These are phyloP conservation scores for Rickenella mellea DNA, from an alignment of 768 basidiomycete species.

Conservation along the genomic window DNA sequence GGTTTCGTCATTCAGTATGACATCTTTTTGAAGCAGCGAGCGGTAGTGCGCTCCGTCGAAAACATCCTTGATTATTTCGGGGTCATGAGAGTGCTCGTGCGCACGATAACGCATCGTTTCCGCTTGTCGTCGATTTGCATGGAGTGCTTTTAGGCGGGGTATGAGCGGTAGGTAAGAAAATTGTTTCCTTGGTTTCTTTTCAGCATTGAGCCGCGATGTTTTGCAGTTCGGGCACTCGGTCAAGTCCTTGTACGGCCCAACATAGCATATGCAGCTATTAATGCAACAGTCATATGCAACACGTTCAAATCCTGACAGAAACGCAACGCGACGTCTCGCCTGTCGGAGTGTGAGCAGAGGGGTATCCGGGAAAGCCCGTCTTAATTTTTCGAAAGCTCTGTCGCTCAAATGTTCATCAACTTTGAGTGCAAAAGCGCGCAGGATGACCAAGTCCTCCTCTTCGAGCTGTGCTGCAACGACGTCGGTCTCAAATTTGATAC, in stretches of 20 bases:
- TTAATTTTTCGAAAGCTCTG: constrained; percentile 17
- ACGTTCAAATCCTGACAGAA: constrained; percentile 24
- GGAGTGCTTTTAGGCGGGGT: constrained; percentile 22
- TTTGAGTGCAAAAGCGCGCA: constrained; percentile 22
- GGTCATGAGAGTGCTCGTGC: constrained; percentile 11
- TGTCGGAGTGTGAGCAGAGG: constrained; percentile 11
- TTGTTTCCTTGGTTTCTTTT: constrained; percentile 13
- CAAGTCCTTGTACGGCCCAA: constrained; percentile 19
- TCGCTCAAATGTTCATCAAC: constrained; percentile 17
- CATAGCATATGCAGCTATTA: constrained; percentile 30
- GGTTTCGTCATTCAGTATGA: constrained; percentile 18
- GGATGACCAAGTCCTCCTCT: constrained; percentile 7
- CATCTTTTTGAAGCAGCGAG: constrained; percentile 11
- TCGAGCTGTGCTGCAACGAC: neutral
- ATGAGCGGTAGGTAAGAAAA: constrained; percentile 32
- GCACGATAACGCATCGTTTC: constrained; percentile 21
- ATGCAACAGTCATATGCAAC: constrained; percentile 31
- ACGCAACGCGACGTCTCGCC: constrained; percentile 14
- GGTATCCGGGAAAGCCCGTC: constrained; percentile 14
- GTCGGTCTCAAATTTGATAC: too few species aligned
- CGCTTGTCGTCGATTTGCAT: constrained; percentile 12
- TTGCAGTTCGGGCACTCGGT: constrained; percentile 27
- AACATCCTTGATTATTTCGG: constrained; percentile 21
- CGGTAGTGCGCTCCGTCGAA: constrained; percentile 26
- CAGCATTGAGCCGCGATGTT: constrained; percentile 14